Conservation (phyloP, 1,139 yeast genomes). For the Casaregolazyma suthepensis region DNA sequence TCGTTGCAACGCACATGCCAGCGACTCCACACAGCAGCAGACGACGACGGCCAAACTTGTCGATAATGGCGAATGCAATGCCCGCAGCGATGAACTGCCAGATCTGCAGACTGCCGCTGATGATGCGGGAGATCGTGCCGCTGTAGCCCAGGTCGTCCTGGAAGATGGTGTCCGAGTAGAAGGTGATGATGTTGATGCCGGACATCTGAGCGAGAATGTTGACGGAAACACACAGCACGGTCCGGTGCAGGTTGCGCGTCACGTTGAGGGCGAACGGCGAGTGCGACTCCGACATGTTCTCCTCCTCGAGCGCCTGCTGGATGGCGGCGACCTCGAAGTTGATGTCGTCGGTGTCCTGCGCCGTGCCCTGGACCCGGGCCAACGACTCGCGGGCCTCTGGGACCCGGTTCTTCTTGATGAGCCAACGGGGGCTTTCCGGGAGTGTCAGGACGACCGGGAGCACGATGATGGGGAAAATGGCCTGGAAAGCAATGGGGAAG, state of each 20-base stretch:
- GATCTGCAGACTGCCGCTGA: slow-evolving; percentile 45
- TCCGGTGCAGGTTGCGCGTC: slow-evolving; percentile 40
- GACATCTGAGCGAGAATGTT: slow-evolving; percentile 64
- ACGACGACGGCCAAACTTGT: slow-evolving; percentile 58
- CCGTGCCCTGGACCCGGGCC: slow-evolving; percentile 39
- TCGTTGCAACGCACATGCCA: slow-evolving; percentile 27
- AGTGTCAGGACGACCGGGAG: slow-evolving; percentile 20
- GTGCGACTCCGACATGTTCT: slow-evolving; percentile 14
- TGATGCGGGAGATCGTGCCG: slow-evolving; percentile 34
- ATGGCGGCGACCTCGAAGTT: slow-evolving; percentile 26
- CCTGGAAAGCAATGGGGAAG: slow-evolving; percentile 36
- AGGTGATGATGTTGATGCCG: slow-evolving; percentile 57
- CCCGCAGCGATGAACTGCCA: slow-evolving; percentile 42
- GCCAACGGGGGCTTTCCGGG: slow-evolving; percentile 49
- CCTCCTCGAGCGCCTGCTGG: slow-evolving; percentile 19
- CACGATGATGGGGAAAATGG: slow-evolving; percentile 21
- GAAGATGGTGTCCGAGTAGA: slow-evolving; percentile 37
- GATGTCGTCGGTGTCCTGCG: slow-evolving; percentile 26
- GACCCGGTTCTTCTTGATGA: slow-evolving; percentile 34
- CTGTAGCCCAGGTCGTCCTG: slow-evolving; percentile 40
- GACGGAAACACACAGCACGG: slow-evolving; percentile 42
- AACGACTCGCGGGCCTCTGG: slow-evolving; percentile 46
- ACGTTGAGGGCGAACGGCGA: slow-evolving; percentile 15
- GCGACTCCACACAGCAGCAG: slow-evolving; percentile 38
- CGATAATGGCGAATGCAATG: slow-evolving; percentile 41